Evolutionary conservation across 257 asterid genomes (phyloP).

Genomic region (Primulina huaijiensis): DNA sequence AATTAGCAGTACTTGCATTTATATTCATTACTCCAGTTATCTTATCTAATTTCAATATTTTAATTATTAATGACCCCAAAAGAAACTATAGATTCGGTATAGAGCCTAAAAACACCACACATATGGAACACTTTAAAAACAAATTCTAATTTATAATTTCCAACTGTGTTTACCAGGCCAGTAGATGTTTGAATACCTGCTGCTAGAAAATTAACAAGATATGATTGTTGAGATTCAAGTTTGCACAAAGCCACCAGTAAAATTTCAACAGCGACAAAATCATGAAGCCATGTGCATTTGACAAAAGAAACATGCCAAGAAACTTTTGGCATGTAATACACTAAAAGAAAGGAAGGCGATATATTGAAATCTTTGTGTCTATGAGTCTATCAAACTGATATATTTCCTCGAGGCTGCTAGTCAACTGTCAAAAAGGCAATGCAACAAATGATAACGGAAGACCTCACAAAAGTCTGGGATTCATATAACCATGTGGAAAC

Average conservation of each 20-base stretch:
- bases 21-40: neutral
- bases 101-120: neutral
- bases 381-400: conserved; percentile 25
- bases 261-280: neutral
- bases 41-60: neutral
- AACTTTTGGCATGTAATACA: neutral
- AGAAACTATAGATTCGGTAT: neutral
- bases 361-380: conserved; percentile 18
- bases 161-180: neutral
- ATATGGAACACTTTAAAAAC: neutral
- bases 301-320: neutral
- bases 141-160: too few relatives aligned
- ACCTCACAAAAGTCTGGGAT: conserved; percentile 68
- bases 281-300: neutral
- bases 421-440: conserved; percentile 31
- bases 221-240: neutral
- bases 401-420: conserved; percentile 29
- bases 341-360: conserved; percentile 1
- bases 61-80: neutral
- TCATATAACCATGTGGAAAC: conserved; percentile 81
- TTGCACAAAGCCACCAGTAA: neutral
- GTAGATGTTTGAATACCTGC: neutral
- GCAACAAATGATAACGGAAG: conserved; percentile 46
- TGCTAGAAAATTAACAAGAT: neutral
- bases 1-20: conserved; percentile 3